Conservation (phyloP, 306 rosid species). For the Oemleria cerasiformis region DNA sequence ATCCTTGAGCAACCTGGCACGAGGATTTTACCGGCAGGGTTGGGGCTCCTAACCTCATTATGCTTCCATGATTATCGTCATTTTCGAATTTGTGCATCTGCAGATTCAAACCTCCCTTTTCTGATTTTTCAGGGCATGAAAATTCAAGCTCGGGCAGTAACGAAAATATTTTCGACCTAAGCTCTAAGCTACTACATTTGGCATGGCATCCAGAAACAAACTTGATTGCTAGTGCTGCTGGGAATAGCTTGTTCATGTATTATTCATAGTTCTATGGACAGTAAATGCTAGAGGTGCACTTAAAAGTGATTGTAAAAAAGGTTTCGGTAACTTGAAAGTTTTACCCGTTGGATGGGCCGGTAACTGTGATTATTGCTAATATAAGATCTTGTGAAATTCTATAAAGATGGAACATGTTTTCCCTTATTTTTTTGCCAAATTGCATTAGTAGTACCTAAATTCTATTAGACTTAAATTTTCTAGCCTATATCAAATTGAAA, state of each 20-base stretch:
- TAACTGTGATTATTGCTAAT: neutral
- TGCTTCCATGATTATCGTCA: neutral
- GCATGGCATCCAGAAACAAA: constrained; percentile 67
- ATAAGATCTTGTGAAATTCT: neutral
- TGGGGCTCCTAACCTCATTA: constrained; percentile 3
- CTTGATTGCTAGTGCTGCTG: constrained; percentile 59
- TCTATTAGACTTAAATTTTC: too few relatives aligned
- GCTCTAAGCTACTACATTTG: constrained; percentile 46
- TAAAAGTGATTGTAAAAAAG: constrained; percentile 1
- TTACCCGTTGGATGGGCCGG: neutral
- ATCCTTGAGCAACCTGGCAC: constrained; percentile 48
- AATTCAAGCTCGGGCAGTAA: constrained; percentile 28
- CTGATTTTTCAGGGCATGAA: constrained; percentile 40
- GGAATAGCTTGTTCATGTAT: constrained; percentile 54
- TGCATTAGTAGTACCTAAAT: neutral
- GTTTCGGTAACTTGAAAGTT: too few relatives aligned
- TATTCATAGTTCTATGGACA: constrained; percentile 35
- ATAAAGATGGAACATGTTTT: neutral
- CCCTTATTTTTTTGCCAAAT: neutral
- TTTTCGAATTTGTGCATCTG: neutral
- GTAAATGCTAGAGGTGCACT: neutral
- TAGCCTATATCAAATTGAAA: too few relatives aligned
- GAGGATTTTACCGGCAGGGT: constrained; percentile 51
- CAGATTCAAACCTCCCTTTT: neutral
- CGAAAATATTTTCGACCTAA: constrained; percentile 29